Evolutionary conservation across 805 yeast genomes (phyloP).

Genomic region (Schwanniomyces polymorphus): DNA sequence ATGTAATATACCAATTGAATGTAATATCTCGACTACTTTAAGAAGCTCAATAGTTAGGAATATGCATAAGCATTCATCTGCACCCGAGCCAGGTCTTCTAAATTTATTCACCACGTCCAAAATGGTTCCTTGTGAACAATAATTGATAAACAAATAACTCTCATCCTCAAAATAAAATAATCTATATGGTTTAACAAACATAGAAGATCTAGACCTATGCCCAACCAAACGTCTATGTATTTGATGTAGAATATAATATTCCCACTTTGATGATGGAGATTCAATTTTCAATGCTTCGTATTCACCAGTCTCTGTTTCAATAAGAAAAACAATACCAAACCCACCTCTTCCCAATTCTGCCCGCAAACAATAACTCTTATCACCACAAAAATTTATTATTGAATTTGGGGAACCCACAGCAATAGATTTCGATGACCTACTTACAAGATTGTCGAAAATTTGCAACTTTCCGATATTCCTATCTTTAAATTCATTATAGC

Average conservation of each 20-base stretch:
- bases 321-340: conserved; percentile 71
- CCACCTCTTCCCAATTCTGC: conserved; percentile 79
- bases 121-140: conserved; percentile 69
- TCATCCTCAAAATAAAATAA: conserved; percentile 64
- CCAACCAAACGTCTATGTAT: conserved; percentile 42
- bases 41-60: conserved; percentile 67
- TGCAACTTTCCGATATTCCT: conserved; percentile 23
- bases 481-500: conserved; percentile 33
- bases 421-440: conserved; percentile 31
- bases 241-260: conserved; percentile 67
- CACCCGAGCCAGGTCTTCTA: conserved; percentile 18
- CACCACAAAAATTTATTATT: conserved; percentile 44
- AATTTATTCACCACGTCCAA: conserved; percentile 63
- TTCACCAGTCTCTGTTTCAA: conserved; percentile 56
- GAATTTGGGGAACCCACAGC: conserved; percentile 36
- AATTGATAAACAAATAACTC: conserved; percentile 64
- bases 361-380: conserved; percentile 47
- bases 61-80: conserved; percentile 65
- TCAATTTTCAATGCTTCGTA: conserved; percentile 72
- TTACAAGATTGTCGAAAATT: conserved; percentile 38
- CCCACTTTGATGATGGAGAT: conserved; percentile 74
- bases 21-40: conserved; percentile 60
- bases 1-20: conserved; percentile 66
- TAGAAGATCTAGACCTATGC: conserved; percentile 17
- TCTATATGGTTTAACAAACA: conserved; percentile 51